Percentiles rank a stretch among this genome's conserved stretches.
phyloP scores from a whole-genome alignment of 2,329 filamentous ascomycete genomes.

The Nemania diffusa region DNA sequence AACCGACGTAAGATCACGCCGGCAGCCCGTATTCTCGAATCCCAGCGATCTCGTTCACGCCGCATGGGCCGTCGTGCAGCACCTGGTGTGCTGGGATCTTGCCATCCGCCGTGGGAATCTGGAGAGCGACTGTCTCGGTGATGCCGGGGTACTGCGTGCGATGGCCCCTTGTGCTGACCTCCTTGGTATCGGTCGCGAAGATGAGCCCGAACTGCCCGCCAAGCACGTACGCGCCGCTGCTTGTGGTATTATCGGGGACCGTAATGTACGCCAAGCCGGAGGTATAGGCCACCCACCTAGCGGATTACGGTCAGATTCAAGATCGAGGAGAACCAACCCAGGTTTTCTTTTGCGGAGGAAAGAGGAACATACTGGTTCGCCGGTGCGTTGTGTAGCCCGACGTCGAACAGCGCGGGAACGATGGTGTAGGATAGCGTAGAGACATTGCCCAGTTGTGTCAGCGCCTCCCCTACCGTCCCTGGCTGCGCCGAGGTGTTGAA shows the following conservation, averaged over 20 bases:
- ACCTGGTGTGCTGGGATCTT: slow-evolving; percentile 53
- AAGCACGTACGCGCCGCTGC: slow-evolving; percentile 48
- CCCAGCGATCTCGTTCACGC: slow-evolving; percentile 36
- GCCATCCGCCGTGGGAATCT: slow-evolving; percentile 52
- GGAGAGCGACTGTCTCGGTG: slow-evolving; percentile 51
- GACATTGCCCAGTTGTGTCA: slow-evolving; percentile 48
- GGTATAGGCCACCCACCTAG: slow-evolving; percentile 52
- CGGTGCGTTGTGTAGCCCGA: slow-evolving; percentile 56
- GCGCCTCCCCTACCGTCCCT: slow-evolving; percentile 48
- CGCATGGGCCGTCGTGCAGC: slow-evolving; percentile 54
- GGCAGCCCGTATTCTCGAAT: slow-evolving; percentile 29
- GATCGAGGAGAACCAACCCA: neutral
- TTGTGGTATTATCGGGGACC: slow-evolving; percentile 50
- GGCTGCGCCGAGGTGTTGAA: slow-evolving; percentile 50
- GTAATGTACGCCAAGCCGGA: slow-evolving; percentile 56
- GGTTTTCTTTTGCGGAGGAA: neutral
- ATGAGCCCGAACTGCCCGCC: slow-evolving; percentile 55
- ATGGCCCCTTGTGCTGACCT: slow-evolving; percentile 55
- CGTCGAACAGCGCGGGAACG: slow-evolving; percentile 52
- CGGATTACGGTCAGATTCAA: neutral
- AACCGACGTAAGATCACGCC: slow-evolving; percentile 3
- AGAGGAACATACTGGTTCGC: slow-evolving; percentile 50
- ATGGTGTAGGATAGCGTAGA: slow-evolving; percentile 51
- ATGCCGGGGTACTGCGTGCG: slow-evolving; percentile 53
- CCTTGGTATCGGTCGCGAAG: slow-evolving; percentile 55